These are phyloP conservation scores for Leonotis leonurus DNA, from an alignment of 257 asterid species.

Conservation along the genomic window DNA sequence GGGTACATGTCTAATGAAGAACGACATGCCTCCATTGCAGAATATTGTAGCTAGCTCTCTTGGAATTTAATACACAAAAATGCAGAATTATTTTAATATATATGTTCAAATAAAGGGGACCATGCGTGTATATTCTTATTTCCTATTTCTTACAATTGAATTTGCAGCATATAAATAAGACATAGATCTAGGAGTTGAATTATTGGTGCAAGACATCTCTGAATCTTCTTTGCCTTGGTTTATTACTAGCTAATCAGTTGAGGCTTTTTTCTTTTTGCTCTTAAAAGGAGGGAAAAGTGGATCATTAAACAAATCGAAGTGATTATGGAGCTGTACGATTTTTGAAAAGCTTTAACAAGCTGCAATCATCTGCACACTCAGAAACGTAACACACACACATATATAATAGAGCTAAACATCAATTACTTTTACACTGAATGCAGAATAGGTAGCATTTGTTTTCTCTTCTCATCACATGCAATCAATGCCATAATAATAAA, in stretches of 20 bases:
- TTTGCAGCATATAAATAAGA: too few species aligned
- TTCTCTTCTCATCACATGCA: slow-evolving; percentile 26
- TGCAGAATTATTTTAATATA: slow-evolving; percentile 5
- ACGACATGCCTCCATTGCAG: slow-evolving; percentile 66
- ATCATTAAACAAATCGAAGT: slow-evolving; percentile 2
- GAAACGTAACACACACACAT: background rate
- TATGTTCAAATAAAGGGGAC: slow-evolving; percentile 36
- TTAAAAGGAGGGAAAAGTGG: slow-evolving; percentile 12
- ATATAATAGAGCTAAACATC: too few species aligned
- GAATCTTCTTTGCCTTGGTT: too few species aligned
- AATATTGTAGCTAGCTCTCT: slow-evolving; percentile 22
- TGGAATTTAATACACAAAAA: slow-evolving; percentile 24
- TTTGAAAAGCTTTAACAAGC: slow-evolving; percentile 12
- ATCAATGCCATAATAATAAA: slow-evolving; percentile 19
- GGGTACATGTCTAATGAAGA: slow-evolving; percentile 67
- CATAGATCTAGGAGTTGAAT: too few species aligned
- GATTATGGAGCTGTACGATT: background rate
- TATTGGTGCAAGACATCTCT: too few species aligned
- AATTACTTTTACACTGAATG: slow-evolving; percentile 16
- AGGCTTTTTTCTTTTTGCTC: too few species aligned
- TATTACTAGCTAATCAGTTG: too few species aligned
- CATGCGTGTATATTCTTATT: slow-evolving; percentile 20
- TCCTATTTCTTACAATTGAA: slow-evolving; percentile 1
- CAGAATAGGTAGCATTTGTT: too few species aligned
- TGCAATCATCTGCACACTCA: background rate